Evolutionary conservation across 352 stramenopile genomes (phyloP), one percentile per base, ranked within the genome.

Genomic region (Globisporangium cystogenes): DNA sequence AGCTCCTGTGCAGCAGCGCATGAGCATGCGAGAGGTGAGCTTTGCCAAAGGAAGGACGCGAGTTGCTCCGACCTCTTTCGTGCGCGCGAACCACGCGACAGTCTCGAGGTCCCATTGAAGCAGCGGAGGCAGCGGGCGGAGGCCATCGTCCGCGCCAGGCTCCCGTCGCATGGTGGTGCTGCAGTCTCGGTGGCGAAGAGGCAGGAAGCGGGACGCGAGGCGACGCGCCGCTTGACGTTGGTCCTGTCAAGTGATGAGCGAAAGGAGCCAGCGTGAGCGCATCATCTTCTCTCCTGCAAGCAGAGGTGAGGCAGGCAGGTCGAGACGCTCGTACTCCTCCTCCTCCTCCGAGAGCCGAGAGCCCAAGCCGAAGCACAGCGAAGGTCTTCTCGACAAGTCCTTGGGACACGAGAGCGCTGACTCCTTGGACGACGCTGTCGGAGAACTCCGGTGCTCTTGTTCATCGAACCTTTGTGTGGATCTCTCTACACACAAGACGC

Each of bases 41-140:
- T n/a, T n/a, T n/a, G n/a, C n/a, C n/a, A n/a, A n/a, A n/a, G n/a
- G n/a, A n/a, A n/a, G n/a, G n/a, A n/a, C n/a, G n/a, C 36, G 20
- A 6, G 35, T 33, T 41, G 15, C 33, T 26, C 23, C 52, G 15
- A 82, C 76, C 64, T 82, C 59, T 62, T 69, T 74, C 40, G 61
- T 52, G 15, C 51, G 53, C 35, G 71, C 62, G 23, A 82, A 15
- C 67, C 69, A 79, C 0, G 40, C 16, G 31, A 89, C 56, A 10
- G 56, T 53, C 6, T 54, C 51, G 37, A 89, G 58, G 26, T 89
- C 78, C 60, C 70, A 86, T 63, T 87, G 69, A 20, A 89, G 44
- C 44, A 86, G 40, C 18, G 72, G 75, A 45, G 80, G 75, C 37
- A 86, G 53, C 26, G 31, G 23, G 2, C 5, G 31, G 31, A 7